Conservation (phyloP, 225 moss, liverwort and hornwort species). For the Rhytidiadelphus loreus region DNA sequence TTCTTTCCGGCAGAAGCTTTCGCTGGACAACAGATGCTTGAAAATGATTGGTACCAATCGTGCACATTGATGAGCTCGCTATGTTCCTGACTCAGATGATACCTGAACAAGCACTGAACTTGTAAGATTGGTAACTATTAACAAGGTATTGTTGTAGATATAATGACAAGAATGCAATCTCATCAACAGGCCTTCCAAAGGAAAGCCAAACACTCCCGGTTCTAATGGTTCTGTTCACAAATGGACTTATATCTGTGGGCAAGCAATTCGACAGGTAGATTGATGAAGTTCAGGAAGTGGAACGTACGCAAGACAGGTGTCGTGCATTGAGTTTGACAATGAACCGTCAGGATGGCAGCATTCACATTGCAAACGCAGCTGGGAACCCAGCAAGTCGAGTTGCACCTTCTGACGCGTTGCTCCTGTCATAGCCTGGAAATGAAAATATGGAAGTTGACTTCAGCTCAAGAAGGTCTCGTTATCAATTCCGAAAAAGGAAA, state of each 20-base stretch:
- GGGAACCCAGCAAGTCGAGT: conserved; percentile 69
- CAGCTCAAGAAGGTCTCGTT: neutral
- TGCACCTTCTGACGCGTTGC: conserved; percentile 78
- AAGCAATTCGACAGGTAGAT: neutral
- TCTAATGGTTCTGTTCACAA: neutral
- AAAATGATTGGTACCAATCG: conserved; percentile 84
- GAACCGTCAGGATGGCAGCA: conserved; percentile 67
- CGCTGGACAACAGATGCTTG: conserved; percentile 44
- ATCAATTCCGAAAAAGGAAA: neutral
- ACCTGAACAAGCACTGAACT: conserved; percentile 16
- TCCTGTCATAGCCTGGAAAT: conserved; percentile 58
- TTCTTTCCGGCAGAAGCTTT: conserved; percentile 10
- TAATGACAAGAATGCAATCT: neutral
- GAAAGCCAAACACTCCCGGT: neutral
- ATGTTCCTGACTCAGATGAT: conserved; percentile 64
- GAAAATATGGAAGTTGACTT: neutral
- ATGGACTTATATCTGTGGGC: neutral
- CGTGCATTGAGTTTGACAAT: conserved; percentile 66
- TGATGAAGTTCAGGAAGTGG: neutral
- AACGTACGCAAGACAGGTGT: conserved; percentile 76
- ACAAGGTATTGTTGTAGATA: neutral
- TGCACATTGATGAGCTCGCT: conserved; percentile 79
- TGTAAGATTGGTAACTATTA: neutral
- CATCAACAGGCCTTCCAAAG: neutral
- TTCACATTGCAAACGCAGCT: conserved; percentile 63